Base-by-base conservation (phyloP, 2,329 filamentous ascomycete genomes). In the Monosporascus sp. region DNA sequence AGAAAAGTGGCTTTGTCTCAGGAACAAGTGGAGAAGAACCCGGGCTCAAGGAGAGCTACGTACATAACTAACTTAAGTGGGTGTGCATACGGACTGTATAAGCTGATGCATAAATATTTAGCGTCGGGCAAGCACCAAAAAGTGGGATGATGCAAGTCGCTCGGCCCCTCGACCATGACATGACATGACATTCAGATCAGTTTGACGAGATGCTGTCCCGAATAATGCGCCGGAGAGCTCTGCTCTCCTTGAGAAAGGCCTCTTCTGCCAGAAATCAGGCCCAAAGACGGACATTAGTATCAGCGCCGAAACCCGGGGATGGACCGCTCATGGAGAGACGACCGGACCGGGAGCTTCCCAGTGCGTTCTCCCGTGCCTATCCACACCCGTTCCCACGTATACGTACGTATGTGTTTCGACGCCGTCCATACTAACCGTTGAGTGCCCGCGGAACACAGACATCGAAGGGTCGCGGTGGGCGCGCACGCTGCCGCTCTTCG, bases 401-500 rank as follows among this genome's bases (percentile, higher is more conserved):
- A 31, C 48, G 27, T 41, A 52, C 24, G 40, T 46, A 41, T 46
- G 52, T 48, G 27, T 24, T 14, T 34, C n/a, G 7, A 14, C 44
- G 27, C 19, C 34, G 11, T 26, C 19, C 50, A 45, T 51, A 37
- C 54, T 59, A 53, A 60, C 58, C 3, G 20, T 17, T 31, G 2
- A 17, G 0, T 41, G 22, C 37, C 17, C 49, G 20, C 3, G 50
- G 58, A 55, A 52, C 47, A 54, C 60, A 76, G 75, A 76, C 59
- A 64, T 79, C 54, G 64, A 72, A 51, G 67, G 73, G 48, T 82
- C 83, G 67, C 78, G 79, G 61, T 92, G 88, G 88, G 69, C 79
- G 52, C 82, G 82, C 63, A 91, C 90, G 1, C 73, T 96, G 36
- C 93, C 93, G 51, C 75, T 96, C 69, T 97, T 97, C 80, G 69